A percentile compares a stretch with the other conserved stretches of the same genome.
Evolutionary conservation across 768 basidiomycete species (phyloP).

Genomic region (Leucocoprinus birnbaumii): DNA sequence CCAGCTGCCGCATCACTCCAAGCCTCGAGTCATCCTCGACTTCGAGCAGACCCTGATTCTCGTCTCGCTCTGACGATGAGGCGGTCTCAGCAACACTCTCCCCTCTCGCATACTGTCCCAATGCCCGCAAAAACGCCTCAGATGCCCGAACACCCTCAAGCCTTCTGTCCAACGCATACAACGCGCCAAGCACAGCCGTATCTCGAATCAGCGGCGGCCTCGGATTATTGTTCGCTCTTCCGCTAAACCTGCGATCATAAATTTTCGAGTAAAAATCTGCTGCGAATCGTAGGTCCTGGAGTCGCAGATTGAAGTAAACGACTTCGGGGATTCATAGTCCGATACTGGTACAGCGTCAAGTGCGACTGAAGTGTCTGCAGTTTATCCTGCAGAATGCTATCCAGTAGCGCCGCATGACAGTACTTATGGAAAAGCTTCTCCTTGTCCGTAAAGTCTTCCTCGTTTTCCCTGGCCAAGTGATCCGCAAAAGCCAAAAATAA

Average conservation of each 20-base stretch:
- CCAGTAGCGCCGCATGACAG: conserved; percentile 74
- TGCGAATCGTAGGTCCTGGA: conserved; percentile 74
- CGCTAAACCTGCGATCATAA: conserved; percentile 74
- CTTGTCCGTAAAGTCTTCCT: conserved; percentile 51
- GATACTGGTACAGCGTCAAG: conserved; percentile 66
- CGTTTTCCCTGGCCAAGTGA: conserved; percentile 56
- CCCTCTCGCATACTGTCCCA: conserved; percentile 57
- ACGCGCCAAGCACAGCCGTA: conserved; percentile 62
- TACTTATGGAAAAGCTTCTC: conserved; percentile 68
- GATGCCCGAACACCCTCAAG: conserved; percentile 43
- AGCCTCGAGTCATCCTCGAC: conserved; percentile 15
- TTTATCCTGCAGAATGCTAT: conserved; percentile 92
- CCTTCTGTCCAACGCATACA: conserved; percentile 59
- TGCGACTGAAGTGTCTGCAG: conserved; percentile 74
- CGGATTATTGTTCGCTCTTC: conserved; percentile 59
- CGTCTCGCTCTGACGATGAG: background rate
- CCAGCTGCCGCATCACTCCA: conserved; percentile 36
- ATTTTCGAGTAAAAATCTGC: conserved; percentile 76
- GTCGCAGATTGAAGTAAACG: conserved; percentile 62
- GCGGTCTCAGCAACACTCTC: conserved; percentile 28
- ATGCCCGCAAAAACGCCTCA: conserved; percentile 37
- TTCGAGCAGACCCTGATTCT: conserved; percentile 7
- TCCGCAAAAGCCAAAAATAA: conserved; percentile 82
- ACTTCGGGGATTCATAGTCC: conserved; percentile 54
- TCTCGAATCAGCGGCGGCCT: conserved; percentile 71